Evolutionary conservation across 2,329 filamentous ascomycete genomes (phyloP), one percentile per base, ranked within the genome.

Genomic region (Phaeosphaeria sp.): DNA sequence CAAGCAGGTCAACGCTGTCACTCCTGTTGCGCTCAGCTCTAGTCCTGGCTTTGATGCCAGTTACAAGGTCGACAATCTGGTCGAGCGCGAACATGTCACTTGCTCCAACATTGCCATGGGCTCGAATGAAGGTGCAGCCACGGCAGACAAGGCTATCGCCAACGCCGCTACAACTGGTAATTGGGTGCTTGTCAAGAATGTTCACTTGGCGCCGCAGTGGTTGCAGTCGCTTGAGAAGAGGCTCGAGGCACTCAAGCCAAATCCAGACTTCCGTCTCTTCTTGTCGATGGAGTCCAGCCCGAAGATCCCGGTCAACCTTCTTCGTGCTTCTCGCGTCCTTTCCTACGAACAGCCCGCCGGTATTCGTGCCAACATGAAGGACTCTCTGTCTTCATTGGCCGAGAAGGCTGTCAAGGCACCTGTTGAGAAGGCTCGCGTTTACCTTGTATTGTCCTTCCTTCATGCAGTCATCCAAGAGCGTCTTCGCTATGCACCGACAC

Each of bases 101-200:
- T 99, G 95, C 80, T 93, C 93, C 57, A 97, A 97, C 77, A 97
- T 99, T 73, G 96, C 96, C 69, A 99, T 99, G 95, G 95, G 95
- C 73, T 98, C 95, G 46, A 96, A 96, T 72, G 95, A 99, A 82
- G 92, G 93, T 74, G 83, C 96, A 18, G 89, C 93, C 56, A 95
- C 89, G 61, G 95, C 95, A 18, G 95, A 99, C 83, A 97, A 97
- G 79, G 95, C 96, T 27, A 93, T 99, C 73, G 91, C 87, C 78
- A 92, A 93, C 69, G 95, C 95, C 9, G 94, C 95, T 5, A 92
- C 96, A 56, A 91, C 89, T 17, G 95, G 95, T 65, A 92, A 89
- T 24, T 99, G 95, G 95, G 96, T 99, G 9, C 85, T 99, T 60
- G 89, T 99, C 84, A 99, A 99, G 87, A 99, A 99, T 81, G 95